Base-by-base conservation (phyloP, 306 rosid genomes). In the Castanopsis chinensis region DNA sequence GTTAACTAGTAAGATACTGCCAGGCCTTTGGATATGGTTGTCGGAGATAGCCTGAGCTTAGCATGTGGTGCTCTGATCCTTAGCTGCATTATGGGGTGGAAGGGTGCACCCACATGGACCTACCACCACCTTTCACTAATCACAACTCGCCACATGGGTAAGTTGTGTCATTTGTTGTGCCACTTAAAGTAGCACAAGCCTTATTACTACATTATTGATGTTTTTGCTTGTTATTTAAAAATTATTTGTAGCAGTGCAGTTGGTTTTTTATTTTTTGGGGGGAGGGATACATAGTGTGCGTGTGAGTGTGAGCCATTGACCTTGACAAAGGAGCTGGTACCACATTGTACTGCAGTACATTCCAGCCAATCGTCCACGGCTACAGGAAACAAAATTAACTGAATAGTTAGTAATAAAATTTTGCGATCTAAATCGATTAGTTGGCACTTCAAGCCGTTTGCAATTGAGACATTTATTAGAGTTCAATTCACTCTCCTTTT, bases 21-120 rank as follows among this genome's bases (percentile, higher is more conserved):
- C 68, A 61, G 55, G 27, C 55, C 69, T 54, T 77, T 41, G 73
- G 88, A 85, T 80, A 83, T 84, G 83, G 85, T 52, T 87, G 91
- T 82, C 85, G 87, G 88, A 75, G 71, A 76, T 78, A 71, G 9
- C 61, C 32, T 68, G n/a, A 61, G 74, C 77, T 72, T 53, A 35
- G 75, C 93, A 89, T 81, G 91, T 83, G 91, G 78, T 72, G 30
- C 25, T 71, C 53, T 83, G 83, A 76, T 87, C 41, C 65, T 77
- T 57, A 85, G 78, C 27, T 68, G 68, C 83, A 72, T 83, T 25
- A 25, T 25, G n/a, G n/a, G n/a, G n/a, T n/a, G n/a, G n/a, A n/a
- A n/a, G n/a, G n/a, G n/a, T n/a, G n/a, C n/a, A n/a, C n/a, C n/a
- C n/a, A n/a, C n/a, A n/a, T n/a, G n/a, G n/a, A n/a, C n/a, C n/a